Percentiles rank a stretch among this genome's conserved stretches.
These are phyloP conservation scores for Ganoderma meredithae DNA, from an alignment of 1,284 basidiomycete genomes.

Conservation along the genomic window DNA sequence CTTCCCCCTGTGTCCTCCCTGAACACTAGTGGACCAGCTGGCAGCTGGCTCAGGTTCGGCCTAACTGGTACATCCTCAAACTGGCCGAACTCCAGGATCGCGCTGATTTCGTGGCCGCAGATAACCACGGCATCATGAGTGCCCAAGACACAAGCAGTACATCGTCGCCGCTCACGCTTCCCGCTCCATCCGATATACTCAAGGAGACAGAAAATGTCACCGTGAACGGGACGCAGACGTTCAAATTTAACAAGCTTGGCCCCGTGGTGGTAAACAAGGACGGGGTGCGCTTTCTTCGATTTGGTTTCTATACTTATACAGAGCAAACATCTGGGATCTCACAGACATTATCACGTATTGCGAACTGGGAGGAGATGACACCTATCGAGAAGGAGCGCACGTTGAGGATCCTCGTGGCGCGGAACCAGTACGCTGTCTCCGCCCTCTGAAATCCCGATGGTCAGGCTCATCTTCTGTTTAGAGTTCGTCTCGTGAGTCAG, in stretches of 20 bases:
- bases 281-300: conserved; percentile 48
- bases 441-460: no score
- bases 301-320: no score
- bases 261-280: conserved; percentile 66
- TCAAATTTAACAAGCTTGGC: conserved; percentile 58
- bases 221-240: conserved; percentile 32
- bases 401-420: conserved; percentile 52
- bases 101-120: neutral
- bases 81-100: neutral
- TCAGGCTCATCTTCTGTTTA: neutral
- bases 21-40: no score
- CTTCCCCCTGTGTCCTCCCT: no score
- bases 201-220: conserved; percentile 22
- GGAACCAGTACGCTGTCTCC: conserved; percentile 53
- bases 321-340: neutral
- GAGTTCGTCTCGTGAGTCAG: conserved; percentile 33
- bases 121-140: neutral
- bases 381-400: conserved; percentile 55
- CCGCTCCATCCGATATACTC: conserved; percentile 20
- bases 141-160: neutral
- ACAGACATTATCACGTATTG: conserved; percentile 60
- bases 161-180: conserved; percentile 24
- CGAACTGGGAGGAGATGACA: conserved; percentile 62
- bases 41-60: neutral
- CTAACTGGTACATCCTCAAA: neutral